Base-by-base conservation (phyloP, 2,329 filamentous ascomycete species). In the Penicillium polonicum region DNA sequence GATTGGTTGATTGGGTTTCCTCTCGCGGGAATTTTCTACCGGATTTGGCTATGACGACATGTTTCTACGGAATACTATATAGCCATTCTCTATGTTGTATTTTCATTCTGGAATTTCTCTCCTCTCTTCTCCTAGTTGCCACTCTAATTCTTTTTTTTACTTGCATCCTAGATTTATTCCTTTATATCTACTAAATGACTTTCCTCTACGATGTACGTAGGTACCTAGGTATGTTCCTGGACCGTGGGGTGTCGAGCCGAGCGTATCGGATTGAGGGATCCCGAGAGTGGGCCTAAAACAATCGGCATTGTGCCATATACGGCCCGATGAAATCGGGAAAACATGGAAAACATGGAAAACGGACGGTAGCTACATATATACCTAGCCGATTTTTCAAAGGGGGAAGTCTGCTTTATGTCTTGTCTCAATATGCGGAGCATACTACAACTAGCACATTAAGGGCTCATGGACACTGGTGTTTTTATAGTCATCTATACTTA, bases 41-140 rank as follows among this genome's bases (percentile, higher is more conserved):
- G 15, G 35, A 48, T 57, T 53, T 9, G 31, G 53, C 42, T 39
- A 53, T 56, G 53, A 52, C 53, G 46, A 13, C 25, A 46, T 41
- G 13, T 2, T 2, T 33, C 45, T n/a, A n/a, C 17, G 1, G 17
- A 17, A 17, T n/a, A 33, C 6, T 46, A 29, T 25, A n/a, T 12
- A 19, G 4, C 9, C 17, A 19, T 19, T 33, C 12, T 35, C 12
- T 25, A 25, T 25, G 4, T 23, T 23, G 23, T 17, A 17, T n/a
- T 15, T 33, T 5, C 43, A 29, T 12, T 10, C 8, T n/a, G 6
- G 4, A 46, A 31, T 21, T 2, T 8, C 23, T n/a, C 23, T 7
- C 23, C 15, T 19, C 25, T 44, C 9, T 44, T 1, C 10, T 44
- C 2, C 23, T 27, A 12, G 15, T 33, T 35, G 9, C 4, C 4